These are phyloP conservation scores for Escovopsis sp. DNA, from an alignment of 2,329 filamentous ascomycete species.

Conservation along the genomic window DNA sequence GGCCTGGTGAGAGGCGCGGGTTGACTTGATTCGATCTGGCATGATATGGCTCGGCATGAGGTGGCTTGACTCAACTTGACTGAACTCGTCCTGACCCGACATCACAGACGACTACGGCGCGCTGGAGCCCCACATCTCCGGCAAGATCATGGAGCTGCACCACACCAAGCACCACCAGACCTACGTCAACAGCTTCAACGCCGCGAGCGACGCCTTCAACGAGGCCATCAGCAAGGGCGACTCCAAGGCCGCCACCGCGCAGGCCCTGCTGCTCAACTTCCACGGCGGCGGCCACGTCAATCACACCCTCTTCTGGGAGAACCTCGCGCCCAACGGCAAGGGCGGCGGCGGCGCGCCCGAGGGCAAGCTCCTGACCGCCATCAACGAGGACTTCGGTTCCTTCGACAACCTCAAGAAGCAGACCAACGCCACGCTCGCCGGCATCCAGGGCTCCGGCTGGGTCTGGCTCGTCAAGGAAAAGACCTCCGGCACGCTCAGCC, in stretches of 20 bases:
- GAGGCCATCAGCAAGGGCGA: slow-evolving; percentile 50
- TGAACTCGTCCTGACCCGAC: not conserved
- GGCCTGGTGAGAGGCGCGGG: too few relatives aligned
- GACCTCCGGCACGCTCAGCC: slow-evolving; percentile 41
- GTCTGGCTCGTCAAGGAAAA: slow-evolving; percentile 72
- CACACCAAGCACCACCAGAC: slow-evolving; percentile 90
- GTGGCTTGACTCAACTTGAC: too few relatives aligned
- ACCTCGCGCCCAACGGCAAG: slow-evolving; percentile 53
- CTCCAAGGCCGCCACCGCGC: slow-evolving; percentile 30
- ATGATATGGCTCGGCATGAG: too few relatives aligned
- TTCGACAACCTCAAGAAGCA: slow-evolving; percentile 48
- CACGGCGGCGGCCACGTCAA: slow-evolving; percentile 78
- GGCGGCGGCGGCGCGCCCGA: slow-evolving; percentile 45
- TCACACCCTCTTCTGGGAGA: slow-evolving; percentile 77
- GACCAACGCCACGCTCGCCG: slow-evolving; percentile 53
- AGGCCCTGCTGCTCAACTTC: slow-evolving; percentile 52
- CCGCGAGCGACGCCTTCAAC: slow-evolving; percentile 55
- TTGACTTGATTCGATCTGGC: too few relatives aligned
- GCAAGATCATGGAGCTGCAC: slow-evolving; percentile 93
- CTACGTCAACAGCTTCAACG: slow-evolving; percentile 82
- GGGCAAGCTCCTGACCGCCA: slow-evolving; percentile 46
- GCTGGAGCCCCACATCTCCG: slow-evolving; percentile 70
- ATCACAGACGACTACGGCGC: slow-evolving; percentile 80
- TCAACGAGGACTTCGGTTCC: slow-evolving; percentile 52
- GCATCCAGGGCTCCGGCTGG: slow-evolving; percentile 79